These are phyloP conservation scores for Pelargonium fulgidum DNA, from an alignment of 441 rosid genomes.

Conservation along the genomic window DNA sequence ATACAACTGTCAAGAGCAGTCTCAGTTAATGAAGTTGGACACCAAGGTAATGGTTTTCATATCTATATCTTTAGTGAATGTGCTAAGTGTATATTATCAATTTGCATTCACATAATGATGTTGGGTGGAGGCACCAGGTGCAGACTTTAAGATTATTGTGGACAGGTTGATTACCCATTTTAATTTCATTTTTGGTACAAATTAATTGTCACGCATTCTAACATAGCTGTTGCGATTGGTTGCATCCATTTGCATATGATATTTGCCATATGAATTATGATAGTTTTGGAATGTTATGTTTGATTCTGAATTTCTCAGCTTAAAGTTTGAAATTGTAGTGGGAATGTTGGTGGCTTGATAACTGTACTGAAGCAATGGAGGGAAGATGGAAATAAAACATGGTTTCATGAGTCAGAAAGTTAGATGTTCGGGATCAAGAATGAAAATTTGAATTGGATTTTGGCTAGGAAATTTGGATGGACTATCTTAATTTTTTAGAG, in stretches of 20 bases:
- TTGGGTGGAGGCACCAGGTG: background rate
- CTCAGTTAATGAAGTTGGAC: conserved; percentile 39
- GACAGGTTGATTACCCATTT: background rate
- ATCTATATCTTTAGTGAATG: background rate
- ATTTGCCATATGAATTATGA: background rate
- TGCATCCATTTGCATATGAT: background rate
- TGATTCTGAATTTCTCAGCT: conserved; percentile 1
- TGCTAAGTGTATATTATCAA: background rate
- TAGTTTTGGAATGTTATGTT: background rate
- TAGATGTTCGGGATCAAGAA: background rate
- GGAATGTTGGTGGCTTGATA: background rate
- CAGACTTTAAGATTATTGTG: background rate
- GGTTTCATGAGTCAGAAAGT: background rate
- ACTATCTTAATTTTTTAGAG: background rate
- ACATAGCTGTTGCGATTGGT: background rate
- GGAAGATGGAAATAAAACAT: conserved; percentile 1
- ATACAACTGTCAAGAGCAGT: conserved; percentile 66
- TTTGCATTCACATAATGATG: background rate
- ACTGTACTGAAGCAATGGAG: background rate
- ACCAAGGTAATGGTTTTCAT: conserved; percentile 38
- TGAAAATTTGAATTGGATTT: background rate
- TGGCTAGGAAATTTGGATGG: conserved; percentile 1
- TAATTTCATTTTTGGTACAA: background rate
- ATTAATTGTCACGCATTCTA: background rate
- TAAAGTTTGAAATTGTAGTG: background rate